Conservation (phyloP, 768 basidiomycete genomes). For the Agrocybe pediades region DNA sequence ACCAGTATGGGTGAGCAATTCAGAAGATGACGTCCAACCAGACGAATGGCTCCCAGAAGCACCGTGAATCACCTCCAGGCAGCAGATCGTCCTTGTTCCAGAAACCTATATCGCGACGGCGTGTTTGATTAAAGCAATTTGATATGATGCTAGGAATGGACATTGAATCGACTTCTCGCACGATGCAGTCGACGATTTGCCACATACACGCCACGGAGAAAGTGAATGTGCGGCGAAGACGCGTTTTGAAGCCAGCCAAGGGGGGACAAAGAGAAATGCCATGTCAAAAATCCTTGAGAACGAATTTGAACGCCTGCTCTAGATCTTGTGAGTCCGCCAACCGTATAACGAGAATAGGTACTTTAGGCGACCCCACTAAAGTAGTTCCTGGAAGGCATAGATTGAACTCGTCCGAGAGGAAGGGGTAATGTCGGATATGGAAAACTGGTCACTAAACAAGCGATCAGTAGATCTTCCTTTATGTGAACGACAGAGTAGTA, state of each 20-base stretch:
- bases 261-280: no score
- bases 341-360: not conserved
- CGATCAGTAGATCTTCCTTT: not conserved
- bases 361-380: not conserved
- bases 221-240: no score
- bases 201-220: not conserved
- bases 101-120: not conserved
- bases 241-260: no score
- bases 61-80: not conserved
- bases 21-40: conserved; percentile 2
- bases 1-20: not conserved
- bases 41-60: conserved; percentile 5
- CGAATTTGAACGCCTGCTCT: not conserved
- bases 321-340: no score
- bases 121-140: not conserved
- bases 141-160: not conserved
- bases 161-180: not conserved
- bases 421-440: not conserved
- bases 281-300: not conserved
- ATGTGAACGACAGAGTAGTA: not conserved
- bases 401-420: not conserved
- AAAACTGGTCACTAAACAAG: not conserved
- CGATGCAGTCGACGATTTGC: not conserved
- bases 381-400: not conserved
- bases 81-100: not conserved